Conservation (phyloP, 345 rosid genomes). For the Ailanthus altissimus region DNA sequence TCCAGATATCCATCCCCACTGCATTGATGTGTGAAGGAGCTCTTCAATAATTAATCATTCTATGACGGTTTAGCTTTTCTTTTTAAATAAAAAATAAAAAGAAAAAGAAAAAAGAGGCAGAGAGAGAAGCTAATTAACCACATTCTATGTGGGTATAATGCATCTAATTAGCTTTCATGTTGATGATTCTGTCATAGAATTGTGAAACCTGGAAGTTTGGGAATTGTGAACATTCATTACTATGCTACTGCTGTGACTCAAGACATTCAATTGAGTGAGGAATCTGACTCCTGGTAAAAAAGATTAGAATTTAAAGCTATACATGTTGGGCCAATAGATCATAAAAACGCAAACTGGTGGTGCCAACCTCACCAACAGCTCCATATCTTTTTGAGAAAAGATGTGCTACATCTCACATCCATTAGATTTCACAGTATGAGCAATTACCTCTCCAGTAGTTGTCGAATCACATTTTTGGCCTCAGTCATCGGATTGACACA, state of each 20-base stretch:
- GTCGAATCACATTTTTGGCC: slow-evolving; percentile 52
- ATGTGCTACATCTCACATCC: background rate
- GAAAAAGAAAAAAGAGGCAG: background rate
- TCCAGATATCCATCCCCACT: background rate
- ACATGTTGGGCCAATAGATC: background rate
- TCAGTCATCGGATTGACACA: slow-evolving; percentile 44
- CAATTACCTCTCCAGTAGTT: slow-evolving; percentile 37
- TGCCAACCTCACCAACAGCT: background rate
- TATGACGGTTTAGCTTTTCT: no score
- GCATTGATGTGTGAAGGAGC: background rate
- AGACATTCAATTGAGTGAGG: background rate
- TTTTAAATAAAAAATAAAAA: no score
- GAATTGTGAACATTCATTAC: background rate
- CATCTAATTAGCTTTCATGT: background rate
- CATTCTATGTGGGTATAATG: background rate
- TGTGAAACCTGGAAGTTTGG: background rate
- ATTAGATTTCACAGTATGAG: background rate
- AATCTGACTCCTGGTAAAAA: background rate
- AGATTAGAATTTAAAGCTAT: no score
- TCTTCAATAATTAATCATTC: background rate
- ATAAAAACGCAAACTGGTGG: background rate
- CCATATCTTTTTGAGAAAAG: background rate
- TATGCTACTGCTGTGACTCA: background rate
- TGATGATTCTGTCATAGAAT: background rate
- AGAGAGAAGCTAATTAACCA: background rate